Evolutionary conservation across 768 basidiomycete genomes (phyloP).

Genomic region (Russula emetica): DNA sequence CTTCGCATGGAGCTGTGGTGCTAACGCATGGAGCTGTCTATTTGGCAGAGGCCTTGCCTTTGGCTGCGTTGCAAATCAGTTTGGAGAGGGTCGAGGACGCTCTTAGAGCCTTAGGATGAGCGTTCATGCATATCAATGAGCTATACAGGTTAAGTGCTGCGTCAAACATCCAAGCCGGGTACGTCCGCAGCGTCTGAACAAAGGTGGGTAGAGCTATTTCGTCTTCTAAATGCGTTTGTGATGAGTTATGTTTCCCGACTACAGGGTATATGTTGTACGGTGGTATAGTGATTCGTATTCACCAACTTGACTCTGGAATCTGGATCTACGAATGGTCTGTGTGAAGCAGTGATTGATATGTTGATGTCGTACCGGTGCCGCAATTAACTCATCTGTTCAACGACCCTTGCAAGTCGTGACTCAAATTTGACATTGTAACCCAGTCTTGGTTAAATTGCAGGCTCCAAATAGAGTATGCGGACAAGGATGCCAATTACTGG

Average conservation of each 20-base stretch:
- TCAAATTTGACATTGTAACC: not conserved
- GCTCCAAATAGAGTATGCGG: not conserved
- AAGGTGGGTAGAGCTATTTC: not conserved
- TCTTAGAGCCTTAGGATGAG: constrained; percentile 6
- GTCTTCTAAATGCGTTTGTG: not conserved
- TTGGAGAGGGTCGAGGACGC: constrained; percentile 28
- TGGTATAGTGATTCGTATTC: not conserved
- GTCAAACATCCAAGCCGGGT: not conserved
- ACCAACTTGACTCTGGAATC: not conserved
- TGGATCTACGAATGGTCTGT: not conserved
- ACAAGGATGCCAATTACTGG: constrained; percentile 8
- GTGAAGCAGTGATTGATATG: too few species aligned
- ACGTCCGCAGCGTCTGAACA: not conserved
- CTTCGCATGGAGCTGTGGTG: constrained; percentile 4
- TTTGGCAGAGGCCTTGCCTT: constrained; percentile 25
- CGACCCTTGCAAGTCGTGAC: not conserved
- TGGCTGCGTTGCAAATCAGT: constrained; percentile 25
- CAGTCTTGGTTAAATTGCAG: not conserved
- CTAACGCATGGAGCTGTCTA: constrained; percentile 21
- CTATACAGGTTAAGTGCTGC: not conserved
- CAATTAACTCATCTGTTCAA: not conserved
- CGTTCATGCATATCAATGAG: too few species aligned
- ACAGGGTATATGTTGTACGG: not conserved
- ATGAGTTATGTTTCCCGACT: not conserved
- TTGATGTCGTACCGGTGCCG: not conserved